Conservation (phyloP, 2,329 filamentous ascomycete genomes). For the Alternaria novae-zelandiae region DNA sequence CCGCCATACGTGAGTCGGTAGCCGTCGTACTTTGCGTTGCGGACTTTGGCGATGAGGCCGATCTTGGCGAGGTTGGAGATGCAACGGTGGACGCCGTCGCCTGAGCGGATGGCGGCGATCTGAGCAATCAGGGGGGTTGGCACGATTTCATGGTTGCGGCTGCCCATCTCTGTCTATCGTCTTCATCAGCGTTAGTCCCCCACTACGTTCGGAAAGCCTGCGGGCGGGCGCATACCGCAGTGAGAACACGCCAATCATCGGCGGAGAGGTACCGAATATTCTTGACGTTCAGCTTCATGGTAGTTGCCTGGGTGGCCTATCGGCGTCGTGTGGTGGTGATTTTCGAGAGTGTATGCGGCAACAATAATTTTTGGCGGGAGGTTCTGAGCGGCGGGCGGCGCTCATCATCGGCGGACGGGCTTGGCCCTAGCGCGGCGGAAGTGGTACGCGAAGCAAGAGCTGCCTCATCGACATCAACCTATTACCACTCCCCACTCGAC, state of each 20-base stretch:
- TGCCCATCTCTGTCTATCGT: slow-evolving; percentile 84
- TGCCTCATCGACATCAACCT: slow-evolving; percentile 40
- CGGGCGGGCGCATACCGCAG: slow-evolving; percentile 67
- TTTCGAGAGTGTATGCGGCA: slow-evolving; percentile 8
- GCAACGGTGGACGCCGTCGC: slow-evolving; percentile 79
- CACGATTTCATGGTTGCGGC: slow-evolving; percentile 96
- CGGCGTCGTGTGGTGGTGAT: not conserved
- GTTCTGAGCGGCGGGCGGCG: not conserved
- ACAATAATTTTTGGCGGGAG: slow-evolving; percentile 32
- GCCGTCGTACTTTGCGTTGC: slow-evolving; percentile 96
- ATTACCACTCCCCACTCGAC: slow-evolving; percentile 22
- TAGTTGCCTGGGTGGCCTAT: slow-evolving; percentile 8
- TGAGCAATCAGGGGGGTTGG: slow-evolving; percentile 88
- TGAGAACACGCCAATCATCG: slow-evolving; percentile 95
- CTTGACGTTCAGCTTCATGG: slow-evolving; percentile 94
- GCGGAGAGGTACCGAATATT: slow-evolving; percentile 88
- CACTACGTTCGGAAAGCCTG: slow-evolving; percentile 26
- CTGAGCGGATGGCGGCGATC: slow-evolving; percentile 75
- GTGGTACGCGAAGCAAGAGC: slow-evolving; percentile 31
- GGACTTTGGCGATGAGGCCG: slow-evolving; percentile 87
- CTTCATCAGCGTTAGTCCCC: slow-evolving; percentile 47
- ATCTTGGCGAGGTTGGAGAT: slow-evolving; percentile 93
- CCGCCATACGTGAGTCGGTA: slow-evolving; percentile 97
- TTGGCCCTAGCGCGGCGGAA: slow-evolving; percentile 30
- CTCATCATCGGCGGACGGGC: slow-evolving; percentile 28